Conservation (phyloP, 2,329 filamentous ascomycete species). For the Cordyceps fumosorosea region DNA sequence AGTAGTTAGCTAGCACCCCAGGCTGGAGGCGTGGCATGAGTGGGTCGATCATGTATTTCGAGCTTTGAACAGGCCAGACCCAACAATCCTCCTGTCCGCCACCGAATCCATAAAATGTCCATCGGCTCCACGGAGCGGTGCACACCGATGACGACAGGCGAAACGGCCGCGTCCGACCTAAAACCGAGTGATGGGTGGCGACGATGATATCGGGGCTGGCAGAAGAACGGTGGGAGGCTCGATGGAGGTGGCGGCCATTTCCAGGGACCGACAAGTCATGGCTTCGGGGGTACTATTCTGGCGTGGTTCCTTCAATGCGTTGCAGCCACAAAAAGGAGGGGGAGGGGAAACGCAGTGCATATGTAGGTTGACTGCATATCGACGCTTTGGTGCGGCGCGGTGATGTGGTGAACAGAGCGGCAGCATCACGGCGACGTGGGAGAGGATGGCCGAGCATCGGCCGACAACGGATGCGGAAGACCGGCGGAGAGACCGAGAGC, state of each 20-base stretch:
- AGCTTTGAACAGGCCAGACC: background rate
- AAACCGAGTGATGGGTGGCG: background rate
- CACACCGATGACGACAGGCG: slow-evolving; percentile 1
- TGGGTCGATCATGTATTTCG: background rate
- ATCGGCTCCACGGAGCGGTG: slow-evolving; percentile 5
- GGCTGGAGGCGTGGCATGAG: background rate
- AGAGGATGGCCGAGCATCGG: background rate
- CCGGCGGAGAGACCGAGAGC: background rate
- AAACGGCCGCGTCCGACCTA: slow-evolving; percentile 11
- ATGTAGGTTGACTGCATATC: background rate
- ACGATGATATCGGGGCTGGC: background rate
- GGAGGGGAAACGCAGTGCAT: background rate
- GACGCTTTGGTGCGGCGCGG: background rate
- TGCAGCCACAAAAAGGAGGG: background rate
- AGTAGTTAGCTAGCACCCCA: background rate
- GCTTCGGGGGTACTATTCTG: background rate
- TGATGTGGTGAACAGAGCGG: background rate
- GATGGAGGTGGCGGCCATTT: background rate
- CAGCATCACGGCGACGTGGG: too few relatives aligned
- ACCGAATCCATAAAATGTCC: background rate
- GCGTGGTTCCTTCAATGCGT: background rate
- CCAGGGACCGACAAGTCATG: background rate
- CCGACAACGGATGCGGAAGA: background rate
- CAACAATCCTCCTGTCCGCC: background rate
- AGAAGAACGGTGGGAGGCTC: background rate